phyloP scores from a whole-genome alignment of 73 alveolate genomes.

The Stentor coeruleus region DNA sequence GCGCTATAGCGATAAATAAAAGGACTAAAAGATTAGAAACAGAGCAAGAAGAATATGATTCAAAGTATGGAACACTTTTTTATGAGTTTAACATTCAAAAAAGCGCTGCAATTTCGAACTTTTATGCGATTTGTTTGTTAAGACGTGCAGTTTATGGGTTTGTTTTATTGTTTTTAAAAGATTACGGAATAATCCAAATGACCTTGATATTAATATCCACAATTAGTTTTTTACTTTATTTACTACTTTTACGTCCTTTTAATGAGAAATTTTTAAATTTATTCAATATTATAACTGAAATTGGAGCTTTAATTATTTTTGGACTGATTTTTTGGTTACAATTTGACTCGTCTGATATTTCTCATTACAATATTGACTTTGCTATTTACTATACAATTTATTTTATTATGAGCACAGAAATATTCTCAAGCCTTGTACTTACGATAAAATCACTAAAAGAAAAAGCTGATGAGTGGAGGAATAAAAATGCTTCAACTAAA shows the following conservation, averaged over 20 bases:
- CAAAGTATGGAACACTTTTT: background rate
- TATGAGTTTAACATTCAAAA: conserved; percentile 12
- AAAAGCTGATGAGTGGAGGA: too few species aligned
- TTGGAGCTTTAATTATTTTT: background rate
- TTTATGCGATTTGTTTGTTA: background rate
- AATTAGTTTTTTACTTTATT: background rate
- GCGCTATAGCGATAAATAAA: background rate
- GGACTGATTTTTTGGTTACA: background rate
- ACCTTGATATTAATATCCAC: background rate
- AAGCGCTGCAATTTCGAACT: background rate
- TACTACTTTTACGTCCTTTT: background rate
- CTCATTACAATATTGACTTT: background rate
- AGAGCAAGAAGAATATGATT: background rate
- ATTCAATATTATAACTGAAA: background rate
- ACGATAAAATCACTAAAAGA: background rate
- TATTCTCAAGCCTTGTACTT: background rate
- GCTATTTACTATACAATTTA: background rate
- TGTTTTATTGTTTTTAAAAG: background rate
- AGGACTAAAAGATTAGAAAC: background rate
- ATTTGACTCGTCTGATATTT: background rate
- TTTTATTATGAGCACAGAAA: background rate
- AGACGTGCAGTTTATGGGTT: background rate
- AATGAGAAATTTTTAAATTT: background rate
- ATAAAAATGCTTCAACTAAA: too few species aligned
- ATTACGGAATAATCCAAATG: background rate